Conservation (phyloP, 2,329 filamentous ascomycete species). For the Mycosphaerelloides madeirae region DNA sequence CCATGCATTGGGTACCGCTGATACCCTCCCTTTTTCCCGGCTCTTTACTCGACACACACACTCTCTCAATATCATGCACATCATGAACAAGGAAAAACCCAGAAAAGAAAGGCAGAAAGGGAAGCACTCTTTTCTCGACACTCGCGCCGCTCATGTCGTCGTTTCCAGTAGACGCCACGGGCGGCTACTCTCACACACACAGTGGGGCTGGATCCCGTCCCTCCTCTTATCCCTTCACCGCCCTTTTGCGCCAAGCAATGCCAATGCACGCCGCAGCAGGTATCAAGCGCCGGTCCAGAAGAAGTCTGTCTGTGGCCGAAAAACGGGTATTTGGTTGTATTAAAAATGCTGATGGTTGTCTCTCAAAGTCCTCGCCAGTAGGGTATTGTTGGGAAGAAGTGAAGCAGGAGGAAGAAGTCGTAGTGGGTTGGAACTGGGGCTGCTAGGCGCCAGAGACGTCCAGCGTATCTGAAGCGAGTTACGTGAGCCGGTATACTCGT, state of each 20-base stretch:
- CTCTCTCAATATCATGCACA: neutral
- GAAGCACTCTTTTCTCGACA: neutral
- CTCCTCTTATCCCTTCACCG: neutral
- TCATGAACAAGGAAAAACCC: neutral
- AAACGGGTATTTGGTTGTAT: slow-evolving; percentile 6
- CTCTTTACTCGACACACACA: neutral
- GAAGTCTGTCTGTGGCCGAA: slow-evolving; percentile 2
- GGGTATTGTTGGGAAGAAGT: slow-evolving; percentile 8
- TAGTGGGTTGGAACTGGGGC: no score
- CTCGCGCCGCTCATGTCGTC: slow-evolving; percentile 1
- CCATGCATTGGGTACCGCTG: no score
- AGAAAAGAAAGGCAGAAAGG: neutral
- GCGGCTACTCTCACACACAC: no score
- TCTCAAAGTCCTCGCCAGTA: slow-evolving; percentile 1
- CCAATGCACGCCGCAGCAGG: neutral
- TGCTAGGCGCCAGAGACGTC: no score
- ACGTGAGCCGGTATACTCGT: no score
- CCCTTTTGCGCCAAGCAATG: slow-evolving; percentile 11
- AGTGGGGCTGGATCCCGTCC: no score
- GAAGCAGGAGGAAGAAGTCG: slow-evolving; percentile 7
- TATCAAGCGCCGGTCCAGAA: slow-evolving; percentile 6
- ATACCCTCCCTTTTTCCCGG: neutral
- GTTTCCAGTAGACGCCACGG: no score
- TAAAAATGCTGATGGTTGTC: slow-evolving; percentile 13
- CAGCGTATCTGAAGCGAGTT: no score